Percentiles rank a stretch among this genome's conserved stretches.
phyloP scores from a whole-genome alignment of 176 grass and related monocot species.

The Thalia dealbata region DNA sequence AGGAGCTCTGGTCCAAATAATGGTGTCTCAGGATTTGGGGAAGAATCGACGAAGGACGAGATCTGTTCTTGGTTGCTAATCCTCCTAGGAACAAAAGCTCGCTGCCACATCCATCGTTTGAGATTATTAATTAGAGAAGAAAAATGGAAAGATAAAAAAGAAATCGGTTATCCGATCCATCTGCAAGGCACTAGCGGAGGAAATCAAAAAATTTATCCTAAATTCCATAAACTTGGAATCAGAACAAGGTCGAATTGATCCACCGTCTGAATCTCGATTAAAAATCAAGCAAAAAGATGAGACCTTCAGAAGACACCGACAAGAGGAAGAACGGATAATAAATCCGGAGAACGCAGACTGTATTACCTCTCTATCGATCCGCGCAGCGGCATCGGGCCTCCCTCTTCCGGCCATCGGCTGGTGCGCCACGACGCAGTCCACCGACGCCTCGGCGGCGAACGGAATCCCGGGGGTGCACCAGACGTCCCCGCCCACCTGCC shows the following conservation, averaged over 20 bases:
- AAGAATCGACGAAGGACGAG: slow-evolving; percentile 35
- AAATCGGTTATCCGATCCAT: background rate
- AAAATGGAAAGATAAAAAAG: background rate
- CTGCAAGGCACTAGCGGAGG: background rate
- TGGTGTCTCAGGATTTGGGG: slow-evolving; percentile 31
- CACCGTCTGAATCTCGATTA: background rate
- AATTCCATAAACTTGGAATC: too few species aligned
- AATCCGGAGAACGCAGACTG: background rate
- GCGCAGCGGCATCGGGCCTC: slow-evolving; percentile 25
- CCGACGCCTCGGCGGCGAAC: slow-evolving; percentile 69
- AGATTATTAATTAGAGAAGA: background rate
- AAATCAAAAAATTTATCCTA: too few species aligned
- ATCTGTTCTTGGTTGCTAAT: slow-evolving; percentile 20
- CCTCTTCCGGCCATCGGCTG: slow-evolving; percentile 33
- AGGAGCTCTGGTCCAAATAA: slow-evolving; percentile 20
- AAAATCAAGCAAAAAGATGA: background rate
- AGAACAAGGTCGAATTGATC: background rate
- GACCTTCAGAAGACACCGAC: background rate
- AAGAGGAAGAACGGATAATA: background rate
- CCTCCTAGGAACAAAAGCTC: slow-evolving; percentile 28
- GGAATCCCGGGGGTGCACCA: slow-evolving; percentile 75
- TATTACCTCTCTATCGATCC: slow-evolving; percentile 53
- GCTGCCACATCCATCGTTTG: slow-evolving; percentile 8
- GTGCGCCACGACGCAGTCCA: slow-evolving; percentile 75
- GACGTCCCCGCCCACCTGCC: slow-evolving; percentile 41